phyloP scores from a whole-genome alignment of 176 grass and related monocot species.

The Oropetium thomaeum region DNA sequence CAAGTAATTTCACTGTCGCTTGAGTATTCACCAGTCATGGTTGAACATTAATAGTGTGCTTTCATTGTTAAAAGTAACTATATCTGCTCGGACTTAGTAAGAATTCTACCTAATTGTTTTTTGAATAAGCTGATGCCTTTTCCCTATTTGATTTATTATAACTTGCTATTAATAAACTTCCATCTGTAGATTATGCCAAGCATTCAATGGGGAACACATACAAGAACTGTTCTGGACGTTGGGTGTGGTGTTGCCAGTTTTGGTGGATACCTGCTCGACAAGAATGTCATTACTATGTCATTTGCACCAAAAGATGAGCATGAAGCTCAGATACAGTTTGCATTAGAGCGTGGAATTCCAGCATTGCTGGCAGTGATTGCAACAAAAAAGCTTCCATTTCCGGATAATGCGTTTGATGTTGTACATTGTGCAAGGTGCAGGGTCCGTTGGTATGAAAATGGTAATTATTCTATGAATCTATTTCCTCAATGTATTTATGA shows the following conservation, averaged over 20 bases:
- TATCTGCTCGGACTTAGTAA: background rate
- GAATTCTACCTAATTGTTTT: background rate
- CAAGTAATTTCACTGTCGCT: background rate
- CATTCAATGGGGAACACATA: conserved; percentile 61
- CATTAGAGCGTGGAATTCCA: conserved; percentile 88
- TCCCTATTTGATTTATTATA: background rate
- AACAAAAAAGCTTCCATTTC: conserved; percentile 81
- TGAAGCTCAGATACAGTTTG: conserved; percentile 96
- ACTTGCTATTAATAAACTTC: conserved; percentile 6
- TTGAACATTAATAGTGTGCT: background rate
- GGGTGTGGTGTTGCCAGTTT: conserved; percentile 97
- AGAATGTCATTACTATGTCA: conserved; percentile 88
- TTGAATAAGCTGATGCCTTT: background rate
- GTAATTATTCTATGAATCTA: conserved; percentile 34
- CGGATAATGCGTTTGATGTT: conserved; percentile 83
- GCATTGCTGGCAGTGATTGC: conserved; percentile 83
- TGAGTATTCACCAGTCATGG: background rate
- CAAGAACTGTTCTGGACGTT: conserved; percentile 86
- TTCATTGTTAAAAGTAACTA: background rate
- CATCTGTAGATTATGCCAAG: conserved; percentile 59
- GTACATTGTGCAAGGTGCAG: conserved; percentile 90
- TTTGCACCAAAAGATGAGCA: conserved; percentile 97
- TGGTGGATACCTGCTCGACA: conserved; percentile 81
- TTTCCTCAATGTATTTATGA: conserved; percentile 11
- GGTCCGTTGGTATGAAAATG: conserved; percentile 83